phyloP scores from a whole-genome alignment of 2,329 filamentous ascomycete species.

The Cordyceps militaris region DNA sequence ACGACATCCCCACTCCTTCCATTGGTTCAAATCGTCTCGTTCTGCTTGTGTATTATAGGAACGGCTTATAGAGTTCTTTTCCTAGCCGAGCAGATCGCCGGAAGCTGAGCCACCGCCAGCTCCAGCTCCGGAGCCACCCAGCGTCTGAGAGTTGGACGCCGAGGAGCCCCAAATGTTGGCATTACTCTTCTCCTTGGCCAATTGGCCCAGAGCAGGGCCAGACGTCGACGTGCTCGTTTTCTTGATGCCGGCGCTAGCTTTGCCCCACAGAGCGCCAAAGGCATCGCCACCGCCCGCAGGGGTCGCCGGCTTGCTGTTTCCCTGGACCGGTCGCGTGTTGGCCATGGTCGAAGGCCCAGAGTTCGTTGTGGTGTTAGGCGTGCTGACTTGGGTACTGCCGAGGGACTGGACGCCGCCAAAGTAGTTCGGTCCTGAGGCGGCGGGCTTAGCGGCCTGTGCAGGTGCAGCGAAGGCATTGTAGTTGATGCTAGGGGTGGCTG shows the following conservation, averaged over 20 bases:
- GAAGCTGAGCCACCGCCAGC: conserved; percentile 32
- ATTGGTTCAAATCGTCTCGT: neutral
- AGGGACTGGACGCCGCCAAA: conserved; percentile 69
- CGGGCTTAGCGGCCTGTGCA: conserved; percentile 33
- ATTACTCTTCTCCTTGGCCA: conserved; percentile 96
- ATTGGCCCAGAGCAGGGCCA: conserved; percentile 78
- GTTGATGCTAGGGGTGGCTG: conserved; percentile 50
- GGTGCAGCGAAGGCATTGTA: conserved; percentile 42
- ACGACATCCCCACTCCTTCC: neutral
- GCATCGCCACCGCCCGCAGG: conserved; percentile 66
- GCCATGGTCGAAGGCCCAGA: conserved; percentile 33
- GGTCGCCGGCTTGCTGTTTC: conserved; percentile 44
- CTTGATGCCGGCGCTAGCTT: conserved; percentile 66
- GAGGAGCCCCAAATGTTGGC: conserved; percentile 88
- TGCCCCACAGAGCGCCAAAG: conserved; percentile 82
- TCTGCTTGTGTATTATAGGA: neutral
- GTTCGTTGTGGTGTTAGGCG: conserved; percentile 26
- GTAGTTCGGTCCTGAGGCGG: conserved; percentile 79
- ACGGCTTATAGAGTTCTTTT: neutral
- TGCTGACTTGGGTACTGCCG: conserved; percentile 15
- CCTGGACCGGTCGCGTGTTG: conserved; percentile 41
- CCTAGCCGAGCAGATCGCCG: conserved; percentile 43
- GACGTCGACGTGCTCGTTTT: conserved; percentile 56
- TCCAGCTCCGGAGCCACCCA: conserved; percentile 13
- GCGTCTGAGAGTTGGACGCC: conserved; percentile 20